Evolutionary conservation across 2,329 filamentous ascomycete genomes (phyloP), one percentile per base, ranked within the genome.

Genomic region (Talaromyces sp.): DNA sequence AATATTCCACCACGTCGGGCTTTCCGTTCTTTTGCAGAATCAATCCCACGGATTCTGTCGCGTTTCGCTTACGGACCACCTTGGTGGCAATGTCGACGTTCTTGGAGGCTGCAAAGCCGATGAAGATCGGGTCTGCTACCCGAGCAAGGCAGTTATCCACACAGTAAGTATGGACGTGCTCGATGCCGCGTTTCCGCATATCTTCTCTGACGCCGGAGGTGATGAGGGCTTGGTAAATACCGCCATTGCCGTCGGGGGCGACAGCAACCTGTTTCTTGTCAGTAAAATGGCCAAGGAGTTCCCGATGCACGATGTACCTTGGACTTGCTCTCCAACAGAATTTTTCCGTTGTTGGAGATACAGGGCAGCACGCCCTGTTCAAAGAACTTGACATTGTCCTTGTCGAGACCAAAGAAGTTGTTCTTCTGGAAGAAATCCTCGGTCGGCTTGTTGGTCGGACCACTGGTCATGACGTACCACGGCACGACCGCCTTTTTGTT

Each of bases 401-500:
- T 85, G 66, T 88, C 83, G 62, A 99, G 79, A 6, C 94, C 94
- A 75, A 99, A 99, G 81, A 92, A 97, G 61, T 85, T 85, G 81
- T 97, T 83, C 76, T 96, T 83, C 74, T 89, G 80, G 77, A 99
- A 97, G 81, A 94, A 99, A 63, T 89, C 82, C 81, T 96, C 90
- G n/a, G 94, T 99, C 46, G 92, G 91, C 63, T 86, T 86, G 66
- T 92, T 86, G 8, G 94, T 99, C 52, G 94, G 94, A 4, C 94
- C 94, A 70, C 91, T 96, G 69, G 94, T 99, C 94, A 99, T 99
- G 76, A 99, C 91, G 79, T 99, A 99, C 94, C 94, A 99, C 12
- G 94, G 94, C 48, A 97, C 87, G 32, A 88, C 81, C 50, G 86
- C 85, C 58, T 80, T 80, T 64, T 83, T 82, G 61, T 83, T 83